Evolutionary conservation across 768 basidiomycete genomes (phyloP), one percentile per base, ranked within the genome.

Genomic region (Rubroboletus pulcherrimus): DNA sequence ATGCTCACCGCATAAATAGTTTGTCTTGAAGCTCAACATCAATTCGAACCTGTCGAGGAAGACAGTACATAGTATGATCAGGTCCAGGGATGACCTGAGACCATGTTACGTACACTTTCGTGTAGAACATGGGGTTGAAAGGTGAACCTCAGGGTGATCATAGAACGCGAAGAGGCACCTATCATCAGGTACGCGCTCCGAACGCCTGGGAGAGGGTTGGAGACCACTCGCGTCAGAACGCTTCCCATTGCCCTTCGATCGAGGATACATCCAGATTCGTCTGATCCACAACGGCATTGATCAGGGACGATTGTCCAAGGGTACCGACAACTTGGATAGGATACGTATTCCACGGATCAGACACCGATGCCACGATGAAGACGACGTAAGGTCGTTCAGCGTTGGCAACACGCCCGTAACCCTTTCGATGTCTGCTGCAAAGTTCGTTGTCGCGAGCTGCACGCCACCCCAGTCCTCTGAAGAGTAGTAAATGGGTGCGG

Each of bases 381-480:
- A 61, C 10, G 77, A 65, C 26, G 81, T 81, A 59, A 77, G 74
- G 61, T 87, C 89, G 42, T 74, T 67, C 14, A 87, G 55, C 1
- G 71, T 51, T 0, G 84, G 82, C 53, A 73, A 77, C 39, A 75
- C 68, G 8, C 81, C 80, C 0, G 85, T 84, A 38, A 89, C 85
- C 39, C 75, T 74, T 53, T 81, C 67, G 35, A 90, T 81, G 66
- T 89, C 87, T 17, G 75, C 29, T 8, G 17, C 40, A 24, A 30
- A 31, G 19, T 64, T 2, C 7, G 74, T 60, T 5, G 82, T 84
- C 2, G 83, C 84, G 33, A 81, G 74, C 49, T 83, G 83, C 2
- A 87, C 83, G 39, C 82, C 82, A 15, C 81, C 78, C 81, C 82
- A 86, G n/a, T 87, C 84, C 49, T 83, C 82, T 0, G 74, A 58